Percentiles rank a stretch among this genome's conserved stretches.
Conservation (phyloP, 2,329 filamentous ascomycete genomes). For the Huntiella savannae region DNA sequence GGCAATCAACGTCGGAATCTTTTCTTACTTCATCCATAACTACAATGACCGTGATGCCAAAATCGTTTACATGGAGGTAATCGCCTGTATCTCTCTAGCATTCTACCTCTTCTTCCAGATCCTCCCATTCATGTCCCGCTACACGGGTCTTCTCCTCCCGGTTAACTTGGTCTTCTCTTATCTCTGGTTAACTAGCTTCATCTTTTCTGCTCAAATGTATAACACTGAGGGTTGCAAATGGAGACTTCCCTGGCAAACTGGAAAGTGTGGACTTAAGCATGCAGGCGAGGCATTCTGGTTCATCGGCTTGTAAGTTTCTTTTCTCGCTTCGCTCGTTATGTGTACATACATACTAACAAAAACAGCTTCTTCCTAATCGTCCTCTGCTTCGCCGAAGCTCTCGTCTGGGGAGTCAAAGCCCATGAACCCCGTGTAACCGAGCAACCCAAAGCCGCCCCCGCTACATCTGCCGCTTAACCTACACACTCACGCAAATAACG, state of each 20-base stretch:
- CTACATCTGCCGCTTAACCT: too few relatives aligned
- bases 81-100: conserved; percentile 14
- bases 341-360: background rate
- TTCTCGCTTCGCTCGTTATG: background rate
- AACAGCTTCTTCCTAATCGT: conserved; percentile 6
- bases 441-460: too few relatives aligned
- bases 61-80: conserved; percentile 15
- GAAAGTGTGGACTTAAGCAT: conserved; percentile 13
- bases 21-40: conserved; percentile 14
- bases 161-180: conserved; percentile 15
- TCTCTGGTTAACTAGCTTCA: conserved; percentile 16
- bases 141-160: conserved; percentile 14
- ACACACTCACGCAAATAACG: too few relatives aligned
- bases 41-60: conserved; percentile 11
- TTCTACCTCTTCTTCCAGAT: conserved; percentile 13
- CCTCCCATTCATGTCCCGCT: conserved; percentile 12
- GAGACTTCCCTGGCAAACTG: conserved; percentile 4
- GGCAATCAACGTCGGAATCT: conserved; percentile 14
- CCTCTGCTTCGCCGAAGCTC: conserved; percentile 1
- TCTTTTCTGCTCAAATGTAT: conserved; percentile 15
- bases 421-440: background rate
- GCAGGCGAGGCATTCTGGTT: conserved; percentile 15
- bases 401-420: conserved; percentile 1
- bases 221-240: conserved; percentile 9
- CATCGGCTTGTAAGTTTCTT: conserved; percentile 14